Evolutionary conservation across 352 stramenopile genomes (phyloP).

Genomic region (Blastocystis sp.): DNA sequence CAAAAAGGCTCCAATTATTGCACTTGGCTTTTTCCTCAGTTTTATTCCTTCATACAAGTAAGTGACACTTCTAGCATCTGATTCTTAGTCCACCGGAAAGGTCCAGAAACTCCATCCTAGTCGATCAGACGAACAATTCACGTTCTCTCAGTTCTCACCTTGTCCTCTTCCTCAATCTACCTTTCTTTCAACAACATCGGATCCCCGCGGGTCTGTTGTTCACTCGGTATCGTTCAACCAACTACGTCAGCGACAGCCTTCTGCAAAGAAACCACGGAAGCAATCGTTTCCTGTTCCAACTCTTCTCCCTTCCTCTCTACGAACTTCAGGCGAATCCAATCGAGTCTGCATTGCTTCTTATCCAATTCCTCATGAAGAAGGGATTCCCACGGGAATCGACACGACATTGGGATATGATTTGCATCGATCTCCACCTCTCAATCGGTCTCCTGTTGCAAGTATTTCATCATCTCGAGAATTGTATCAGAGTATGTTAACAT

Average conservation of each 20-base stretch:
- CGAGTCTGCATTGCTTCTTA: too few relatives aligned
- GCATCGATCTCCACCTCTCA: too few relatives aligned
- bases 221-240: background rate
- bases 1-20: background rate
- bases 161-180: background rate
- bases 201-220: background rate
- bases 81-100: background rate
- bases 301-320: too few relatives aligned
- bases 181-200: background rate
- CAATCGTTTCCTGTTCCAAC: too few relatives aligned
- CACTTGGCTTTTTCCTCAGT: constrained; percentile 13
- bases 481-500: too few relatives aligned
- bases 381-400: too few relatives aligned
- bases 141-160: background rate
- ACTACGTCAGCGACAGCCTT: background rate
- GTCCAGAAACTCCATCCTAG: background rate
- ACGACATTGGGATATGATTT: too few relatives aligned
- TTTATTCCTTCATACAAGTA: constrained; percentile 16
- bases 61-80: background rate
- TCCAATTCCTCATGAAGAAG: too few relatives aligned
- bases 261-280: too few relatives aligned
- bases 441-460: too few relatives aligned
- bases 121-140: background rate
- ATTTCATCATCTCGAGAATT: too few relatives aligned
- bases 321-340: too few relatives aligned